Base-by-base conservation (phyloP, 805 yeast species). In the Schwanniomyces occidentalis region DNA sequence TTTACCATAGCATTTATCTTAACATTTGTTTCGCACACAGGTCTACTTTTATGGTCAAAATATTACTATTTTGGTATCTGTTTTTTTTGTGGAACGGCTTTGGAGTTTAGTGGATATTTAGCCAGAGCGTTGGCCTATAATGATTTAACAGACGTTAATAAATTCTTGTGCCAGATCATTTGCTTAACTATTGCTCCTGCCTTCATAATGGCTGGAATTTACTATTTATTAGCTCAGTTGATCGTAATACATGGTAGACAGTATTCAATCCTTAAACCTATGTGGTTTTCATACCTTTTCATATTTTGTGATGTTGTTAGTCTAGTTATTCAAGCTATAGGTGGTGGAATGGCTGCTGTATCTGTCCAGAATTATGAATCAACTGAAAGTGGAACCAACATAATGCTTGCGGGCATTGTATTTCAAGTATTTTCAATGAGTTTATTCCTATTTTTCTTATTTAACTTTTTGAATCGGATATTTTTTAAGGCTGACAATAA, bases 171-270 rank as follows among this genome's bases (percentile, higher is more conserved):
- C 48, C 95, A 88, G 56, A 73, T 82, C 43, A 73, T 80, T 36
- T 69, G 81, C 48, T 61, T 87, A 37, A 85, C 91, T 0, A 58
- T 88, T 30, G 91, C 87, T 0, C 96, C 96, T 0, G 87, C 86
- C 14, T 83, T 88, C 55, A 65, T 85, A 28, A 83, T 85, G 85
- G 96, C 85, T 4, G 95, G 91, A 1, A 68, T 88, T 3, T 89
- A 88, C 60, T 82, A 73, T 45, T 66, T 80, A 35, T 60, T 88
- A 44, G 88, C 84, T 5, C 83, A 85, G 56, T 47, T 83, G 32
- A 65, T 80, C 30, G 78, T 81, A 37, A 57, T 85, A 1, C 79
- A 77, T 49, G 87, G 87, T 34, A 45, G 39, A 37, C 51, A 62
- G 12, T 80, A 60, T 44, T 78, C 89, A 0, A 15, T 61, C 5